Base-by-base conservation (phyloP, 2,329 filamentous ascomycete genomes). In the Fusarium lateritium region DNA sequence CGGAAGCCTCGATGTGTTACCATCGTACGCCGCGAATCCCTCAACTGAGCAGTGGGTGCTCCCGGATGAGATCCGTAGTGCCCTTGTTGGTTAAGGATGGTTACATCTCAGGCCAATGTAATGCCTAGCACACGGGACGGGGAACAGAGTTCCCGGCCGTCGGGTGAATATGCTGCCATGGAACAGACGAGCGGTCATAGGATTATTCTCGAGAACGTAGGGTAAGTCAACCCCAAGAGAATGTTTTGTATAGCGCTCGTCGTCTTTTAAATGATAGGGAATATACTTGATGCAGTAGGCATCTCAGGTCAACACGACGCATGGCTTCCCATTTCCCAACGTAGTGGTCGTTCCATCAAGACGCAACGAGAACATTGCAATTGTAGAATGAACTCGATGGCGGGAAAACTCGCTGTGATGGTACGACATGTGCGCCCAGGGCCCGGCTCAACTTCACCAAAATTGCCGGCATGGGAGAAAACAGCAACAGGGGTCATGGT, bases 1-100 rank as follows among this genome's bases (percentile, higher is more conserved):
- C 57, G 56, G 44, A 56, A 43, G 46, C 57, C 59, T 60, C 38
- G 51, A 57, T 54, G 70, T 73, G 62, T 56, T 51, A 66, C 66
- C 46, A 51, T 49, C 39, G 46, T 54, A 53, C 57, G 52, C 56
- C 56, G 45, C 44, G 47, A 50, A 62, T 52, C 45, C 47, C 55
- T 59, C 33, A 36, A 53, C 51, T 49, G 36, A 45, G 54, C 42
- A 52, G 59, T 67, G 52, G 57, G 51, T 56, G 61, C 38, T 59
- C 22, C 31, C 47, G 56, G 69, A 56, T 64, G 40, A 40, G 50
- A 56, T 58, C 65, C 53, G 50, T 44, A 47, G 57, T 56, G 36
- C 62, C 50, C 42, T 64, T 65, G 58, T 63, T 64, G 50, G 49
- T 19, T 50, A 39, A 53, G 33, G 51, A 39, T 52, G 52, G 52